Evolutionary conservation across 495 filamentous ascomycete species (phyloP), one percentile per base, ranked within the genome.

Genomic region (Endocarpon pusillum): DNA sequence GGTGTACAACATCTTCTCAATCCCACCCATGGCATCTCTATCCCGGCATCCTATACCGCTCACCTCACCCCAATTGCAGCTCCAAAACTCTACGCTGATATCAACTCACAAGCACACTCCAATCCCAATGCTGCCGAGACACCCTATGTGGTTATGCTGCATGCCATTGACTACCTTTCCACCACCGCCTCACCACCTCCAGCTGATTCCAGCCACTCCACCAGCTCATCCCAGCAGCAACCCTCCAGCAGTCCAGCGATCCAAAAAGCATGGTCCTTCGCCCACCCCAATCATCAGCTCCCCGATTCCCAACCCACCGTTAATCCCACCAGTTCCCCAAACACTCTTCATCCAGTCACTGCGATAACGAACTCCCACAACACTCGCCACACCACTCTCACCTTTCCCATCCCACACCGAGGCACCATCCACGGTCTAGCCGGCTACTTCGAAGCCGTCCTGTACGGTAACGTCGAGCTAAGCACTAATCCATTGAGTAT

Each of bases 331-430:
- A 2, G 8, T 27, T 19, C 35, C 27, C n/a, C 10, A 27, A 4
- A 32, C 25, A 17, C 14, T 34, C 1, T 21, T 22, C n/a, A 41
- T 19, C 8, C n/a, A 11, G 63, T n/a, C n/a, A n/a, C n/a, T n/a
- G n/a, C n/a, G n/a, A n/a, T n/a, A n/a, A 31, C 73, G 10, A 97
- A 97, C 57, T 72, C 83, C 28, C 91, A 99, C 55, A 96, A 99
- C 51, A 59, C 74, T 5, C 67, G 89, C 10, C 73, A 72, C 39
- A 75, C 78, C 19, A 71, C 72, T n/a, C 45, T 83, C 34, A 65
- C 64, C 1, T 94, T 92, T 53, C 72, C 71, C 8, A 71, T 70
- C 33, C 64, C 61, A 32, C 69, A 77, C 35, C 65, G 81, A 12
- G 86, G 86, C 28, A 78, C 87, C 3, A 78, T 86, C 34, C 85